phyloP scores from a whole-genome alignment of 768 basidiomycete species.

The Podaxis sp. region DNA sequence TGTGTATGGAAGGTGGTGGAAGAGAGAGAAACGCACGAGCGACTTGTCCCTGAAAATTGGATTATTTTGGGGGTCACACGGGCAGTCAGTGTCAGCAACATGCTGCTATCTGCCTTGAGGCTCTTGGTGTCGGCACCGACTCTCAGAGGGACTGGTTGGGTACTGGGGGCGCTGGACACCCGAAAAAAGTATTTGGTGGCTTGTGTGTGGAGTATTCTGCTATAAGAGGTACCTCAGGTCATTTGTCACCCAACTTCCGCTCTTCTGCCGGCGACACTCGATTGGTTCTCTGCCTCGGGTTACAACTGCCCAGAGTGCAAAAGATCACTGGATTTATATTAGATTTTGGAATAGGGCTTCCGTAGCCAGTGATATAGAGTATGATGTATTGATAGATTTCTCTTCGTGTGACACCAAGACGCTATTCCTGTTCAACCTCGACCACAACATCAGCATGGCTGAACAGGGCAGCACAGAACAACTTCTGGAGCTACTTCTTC shows the following conservation, averaged over 20 bases:
- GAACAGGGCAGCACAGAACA: slow-evolving; percentile 43
- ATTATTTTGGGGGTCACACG: neutral
- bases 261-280: neutral
- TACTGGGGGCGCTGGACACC: neutral
- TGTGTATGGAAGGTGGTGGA: neutral
- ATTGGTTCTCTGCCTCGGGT: too few relatives aligned
- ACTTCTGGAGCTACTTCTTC: slow-evolving; percentile 69
- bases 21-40: neutral
- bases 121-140: neutral
- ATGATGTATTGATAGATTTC: too few relatives aligned
- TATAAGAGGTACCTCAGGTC: neutral
- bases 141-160: neutral
- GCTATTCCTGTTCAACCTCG: neutral
- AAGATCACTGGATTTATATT: neutral
- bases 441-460: slow-evolving; percentile 1
- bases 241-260: neutral
- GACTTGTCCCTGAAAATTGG: neutral
- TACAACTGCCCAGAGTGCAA: neutral
- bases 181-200: neutral
- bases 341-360: too few relatives aligned
- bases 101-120: neutral
- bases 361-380: too few relatives aligned
- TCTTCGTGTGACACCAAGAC: neutral
- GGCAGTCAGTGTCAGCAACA: neutral
- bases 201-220: neutral